Conservation (phyloP, 2,329 filamentous ascomycete species). For the Hyphodiscus sp. region DNA sequence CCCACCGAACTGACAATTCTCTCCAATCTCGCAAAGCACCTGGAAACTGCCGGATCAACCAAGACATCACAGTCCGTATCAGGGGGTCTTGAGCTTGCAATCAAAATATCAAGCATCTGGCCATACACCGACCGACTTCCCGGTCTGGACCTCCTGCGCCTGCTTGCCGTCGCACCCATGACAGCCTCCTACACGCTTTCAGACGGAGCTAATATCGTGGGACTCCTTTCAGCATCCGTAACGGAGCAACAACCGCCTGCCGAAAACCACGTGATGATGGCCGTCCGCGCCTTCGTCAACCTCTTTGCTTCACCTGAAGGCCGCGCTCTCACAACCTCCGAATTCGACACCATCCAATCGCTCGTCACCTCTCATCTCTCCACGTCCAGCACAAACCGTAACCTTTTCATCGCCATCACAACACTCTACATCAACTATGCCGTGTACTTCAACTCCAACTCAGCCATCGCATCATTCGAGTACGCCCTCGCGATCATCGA, state of each 20-base stretch:
- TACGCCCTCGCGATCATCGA: slow-evolving; percentile 44
- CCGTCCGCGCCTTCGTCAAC: slow-evolving; percentile 73
- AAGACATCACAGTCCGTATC: slow-evolving; percentile 40
- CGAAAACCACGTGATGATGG: slow-evolving; percentile 83
- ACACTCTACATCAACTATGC: slow-evolving; percentile 82
- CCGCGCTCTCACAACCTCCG: slow-evolving; percentile 52
- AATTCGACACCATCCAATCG: slow-evolving; percentile 44
- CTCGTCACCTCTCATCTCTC: slow-evolving; percentile 55
- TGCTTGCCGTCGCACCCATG: slow-evolving; percentile 63
- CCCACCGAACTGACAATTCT: slow-evolving; percentile 62
- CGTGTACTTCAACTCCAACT: slow-evolving; percentile 54
- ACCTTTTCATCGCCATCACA: slow-evolving; percentile 73
- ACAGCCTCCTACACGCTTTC: slow-evolving; percentile 55
- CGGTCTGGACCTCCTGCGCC: slow-evolving; percentile 80
- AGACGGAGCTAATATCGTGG: slow-evolving; percentile 50
- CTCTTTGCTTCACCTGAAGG: slow-evolving; percentile 73
- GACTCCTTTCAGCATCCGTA: slow-evolving; percentile 50
- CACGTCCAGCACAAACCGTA: slow-evolving; percentile 64
- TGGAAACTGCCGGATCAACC: slow-evolving; percentile 46
- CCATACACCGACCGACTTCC: slow-evolving; percentile 74
- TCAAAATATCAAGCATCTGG: slow-evolving; percentile 74
- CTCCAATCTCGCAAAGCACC: slow-evolving; percentile 50
- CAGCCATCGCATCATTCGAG: slow-evolving; percentile 29
- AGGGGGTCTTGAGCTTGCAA: slow-evolving; percentile 53
- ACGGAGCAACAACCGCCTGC: slow-evolving; percentile 54